Evolutionary conservation across 805 yeast species (phyloP), one percentile per base, ranked within the genome.

Genomic region (Clavispora asparagi): DNA sequence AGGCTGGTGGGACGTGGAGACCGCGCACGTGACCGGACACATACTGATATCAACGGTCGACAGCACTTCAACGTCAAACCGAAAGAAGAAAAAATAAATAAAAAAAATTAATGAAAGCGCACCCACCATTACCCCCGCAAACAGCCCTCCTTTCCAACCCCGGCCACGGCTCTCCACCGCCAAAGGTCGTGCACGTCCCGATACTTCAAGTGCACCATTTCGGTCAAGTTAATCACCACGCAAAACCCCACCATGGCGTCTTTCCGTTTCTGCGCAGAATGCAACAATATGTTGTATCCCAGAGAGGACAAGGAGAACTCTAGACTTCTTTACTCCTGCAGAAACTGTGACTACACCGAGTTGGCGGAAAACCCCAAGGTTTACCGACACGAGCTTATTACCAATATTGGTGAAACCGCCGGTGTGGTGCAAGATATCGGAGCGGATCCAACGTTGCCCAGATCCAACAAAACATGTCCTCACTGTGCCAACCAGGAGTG

Each of bases 251-350:
- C 41, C 44, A 88, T 87, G 95, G 89, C 95, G 59, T 89, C 97
- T 44, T 92, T 94, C 71, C 79, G 96, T 64, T 92, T 92, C 74
- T 92, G 99, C 68, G 83, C 94, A 59, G 95, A 92, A 63, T 92
- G 95, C 79, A 94, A 94, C 78, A 94, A 94, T 65, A 94, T 94
- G 99, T 78, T 94, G 70, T 94, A 94, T 65, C 99, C 99, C 17
- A 82, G 88, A 56, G 99, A 94, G 72, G 98, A 94, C 64, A 87
- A 85, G 61, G 88, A 84, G 48, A 74, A 79, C 54, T 81, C 79
- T 62, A 67, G 89, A 54, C 71, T 94, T 51, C 73, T 92, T 48
- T 94, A 87, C 64, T 91, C 95, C 48, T 94, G 99, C 70, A 82
- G 99, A 61, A 91, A 92, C 61, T 94, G 99, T 63, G 81, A 88